These are phyloP conservation scores for Leccinum pachyderme DNA, from an alignment of 1,284 basidiomycete genomes.

Conservation along the genomic window DNA sequence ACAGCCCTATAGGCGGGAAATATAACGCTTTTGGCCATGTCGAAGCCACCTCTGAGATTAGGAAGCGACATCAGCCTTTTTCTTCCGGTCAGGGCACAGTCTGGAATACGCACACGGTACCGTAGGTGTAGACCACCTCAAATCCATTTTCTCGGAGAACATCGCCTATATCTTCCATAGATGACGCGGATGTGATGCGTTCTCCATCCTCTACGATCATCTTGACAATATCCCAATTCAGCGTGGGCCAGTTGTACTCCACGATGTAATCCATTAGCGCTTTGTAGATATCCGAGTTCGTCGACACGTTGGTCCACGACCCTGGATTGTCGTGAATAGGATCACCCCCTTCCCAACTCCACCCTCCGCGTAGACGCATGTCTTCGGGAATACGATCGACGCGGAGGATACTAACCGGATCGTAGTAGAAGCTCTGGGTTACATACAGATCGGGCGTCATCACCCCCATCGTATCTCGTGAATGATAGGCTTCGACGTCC, in stretches of 20 bases:
- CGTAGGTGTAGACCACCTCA: constrained; percentile 37
- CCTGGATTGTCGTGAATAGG: constrained; percentile 21
- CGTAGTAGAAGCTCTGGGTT: constrained; percentile 42
- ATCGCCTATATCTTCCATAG: constrained; percentile 31
- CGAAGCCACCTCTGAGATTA: constrained; percentile 35
- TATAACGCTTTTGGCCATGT: constrained; percentile 41
- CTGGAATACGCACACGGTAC: constrained; percentile 33
- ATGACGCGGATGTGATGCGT: constrained; percentile 19
- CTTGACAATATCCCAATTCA: constrained; percentile 20
- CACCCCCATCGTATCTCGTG: constrained; percentile 1
- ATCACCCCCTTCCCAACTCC: constrained; percentile 17
- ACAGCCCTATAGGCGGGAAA: constrained; percentile 37
- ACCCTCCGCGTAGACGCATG: constrained; percentile 34
- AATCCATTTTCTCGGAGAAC: constrained; percentile 38
- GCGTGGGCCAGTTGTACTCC: constrained; percentile 4
- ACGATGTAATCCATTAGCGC: constrained; percentile 18
- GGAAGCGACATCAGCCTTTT: neutral
- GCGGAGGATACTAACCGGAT: constrained; percentile 33
- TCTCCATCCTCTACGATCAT: constrained; percentile 23
- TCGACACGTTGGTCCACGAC: constrained; percentile 21
- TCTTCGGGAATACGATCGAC: constrained; percentile 36
- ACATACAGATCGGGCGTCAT: constrained; percentile 29
- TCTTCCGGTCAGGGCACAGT: neutral
- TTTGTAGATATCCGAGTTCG: constrained; percentile 19
- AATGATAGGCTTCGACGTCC: constrained; percentile 33